phyloP scores from a whole-genome alignment of 495 filamentous ascomycete genomes.

The Penicillium fimorum region DNA sequence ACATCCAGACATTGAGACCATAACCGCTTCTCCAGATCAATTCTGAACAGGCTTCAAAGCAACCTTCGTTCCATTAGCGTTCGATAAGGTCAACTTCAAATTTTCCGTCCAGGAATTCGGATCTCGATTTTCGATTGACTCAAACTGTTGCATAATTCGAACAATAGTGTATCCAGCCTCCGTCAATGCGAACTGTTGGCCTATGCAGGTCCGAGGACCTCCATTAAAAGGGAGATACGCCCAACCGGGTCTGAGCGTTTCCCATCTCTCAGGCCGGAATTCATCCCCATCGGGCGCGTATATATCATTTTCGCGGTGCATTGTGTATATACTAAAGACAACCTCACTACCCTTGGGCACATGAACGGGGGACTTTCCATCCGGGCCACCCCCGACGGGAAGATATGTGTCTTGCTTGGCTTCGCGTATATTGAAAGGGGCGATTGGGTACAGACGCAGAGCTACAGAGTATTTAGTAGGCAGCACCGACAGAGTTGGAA shows the following conservation, averaged over 20 bases:
- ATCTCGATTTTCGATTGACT: slow-evolving; percentile 46
- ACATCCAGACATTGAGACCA: not conserved
- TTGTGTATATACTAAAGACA: slow-evolving; percentile 41
- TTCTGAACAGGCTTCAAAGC: slow-evolving; percentile 10
- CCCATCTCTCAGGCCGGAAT: slow-evolving; percentile 59
- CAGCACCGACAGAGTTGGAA: not conserved
- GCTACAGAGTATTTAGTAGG: slow-evolving; percentile 39
- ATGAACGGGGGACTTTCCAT: slow-evolving; percentile 38
- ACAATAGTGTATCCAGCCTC: slow-evolving; percentile 55
- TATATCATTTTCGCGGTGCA: slow-evolving; percentile 54
- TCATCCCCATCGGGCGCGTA: slow-evolving; percentile 50
- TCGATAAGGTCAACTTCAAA: slow-evolving; percentile 16
- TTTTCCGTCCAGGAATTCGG: slow-evolving; percentile 27
- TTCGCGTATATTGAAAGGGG: slow-evolving; percentile 49
- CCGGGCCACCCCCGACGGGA: slow-evolving; percentile 44
- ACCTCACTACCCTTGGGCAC: slow-evolving; percentile 43
- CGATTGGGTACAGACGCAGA: slow-evolving; percentile 50
- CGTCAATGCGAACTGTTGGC: slow-evolving; percentile 56
- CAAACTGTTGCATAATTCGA: slow-evolving; percentile 54
- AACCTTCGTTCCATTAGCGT: slow-evolving; percentile 27
- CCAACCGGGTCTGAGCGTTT: slow-evolving; percentile 47
- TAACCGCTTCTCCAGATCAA: not conserved
- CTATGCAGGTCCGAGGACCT: slow-evolving; percentile 51
- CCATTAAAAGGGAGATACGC: slow-evolving; percentile 60
- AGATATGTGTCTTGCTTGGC: slow-evolving; percentile 47